A percentile compares a stretch with the other conserved stretches of the same genome.
Evolutionary conservation across 441 rosid genomes (phyloP).

Genomic region (Dalechampia spathulata): DNA sequence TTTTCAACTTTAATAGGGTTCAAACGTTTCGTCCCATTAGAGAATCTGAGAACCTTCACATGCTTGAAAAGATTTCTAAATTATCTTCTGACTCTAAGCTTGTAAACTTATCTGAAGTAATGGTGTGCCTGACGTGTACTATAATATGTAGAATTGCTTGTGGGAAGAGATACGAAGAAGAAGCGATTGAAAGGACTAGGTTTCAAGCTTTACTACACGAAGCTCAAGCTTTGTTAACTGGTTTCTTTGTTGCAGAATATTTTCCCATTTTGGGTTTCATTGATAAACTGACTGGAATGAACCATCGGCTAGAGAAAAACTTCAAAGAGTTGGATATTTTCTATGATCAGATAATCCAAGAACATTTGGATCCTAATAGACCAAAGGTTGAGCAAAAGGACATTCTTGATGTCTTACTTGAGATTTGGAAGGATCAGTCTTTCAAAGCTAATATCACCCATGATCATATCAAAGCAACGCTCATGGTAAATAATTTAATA

Average conservation of each 20-base stretch:
- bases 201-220: slow-evolving; percentile 12
- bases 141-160: slow-evolving; percentile 16
- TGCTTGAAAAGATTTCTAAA: slow-evolving; percentile 1
- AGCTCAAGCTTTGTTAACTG: slow-evolving; percentile 10
- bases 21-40: slow-evolving; percentile 15
- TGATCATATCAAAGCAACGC: slow-evolving; percentile 19
- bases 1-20: slow-evolving; percentile 16
- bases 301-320: slow-evolving; percentile 11
- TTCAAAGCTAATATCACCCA: neutral
- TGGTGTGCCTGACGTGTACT: slow-evolving; percentile 4
- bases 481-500: slow-evolving; percentile 12
- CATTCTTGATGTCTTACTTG: slow-evolving; percentile 17
- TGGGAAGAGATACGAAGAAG: slow-evolving; percentile 17
- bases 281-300: slow-evolving; percentile 14
- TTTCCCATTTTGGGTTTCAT: slow-evolving; percentile 19
- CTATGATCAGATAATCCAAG: slow-evolving; percentile 18
- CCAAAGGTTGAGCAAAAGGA: slow-evolving; percentile 13
- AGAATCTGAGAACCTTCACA: slow-evolving; percentile 14
- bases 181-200: slow-evolving; percentile 17
- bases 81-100: neutral
- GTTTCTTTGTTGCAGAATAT: slow-evolving; percentile 18
- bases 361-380: slow-evolving; percentile 14
- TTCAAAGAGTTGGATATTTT: slow-evolving; percentile 20
- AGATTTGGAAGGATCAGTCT: neutral
- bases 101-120: slow-evolving; percentile 16